A percentile compares a stretch with the other conserved stretches of the same genome.
Evolutionary conservation across 441 rosid genomes (phyloP).

Genomic region (Biscutella laevigata): DNA sequence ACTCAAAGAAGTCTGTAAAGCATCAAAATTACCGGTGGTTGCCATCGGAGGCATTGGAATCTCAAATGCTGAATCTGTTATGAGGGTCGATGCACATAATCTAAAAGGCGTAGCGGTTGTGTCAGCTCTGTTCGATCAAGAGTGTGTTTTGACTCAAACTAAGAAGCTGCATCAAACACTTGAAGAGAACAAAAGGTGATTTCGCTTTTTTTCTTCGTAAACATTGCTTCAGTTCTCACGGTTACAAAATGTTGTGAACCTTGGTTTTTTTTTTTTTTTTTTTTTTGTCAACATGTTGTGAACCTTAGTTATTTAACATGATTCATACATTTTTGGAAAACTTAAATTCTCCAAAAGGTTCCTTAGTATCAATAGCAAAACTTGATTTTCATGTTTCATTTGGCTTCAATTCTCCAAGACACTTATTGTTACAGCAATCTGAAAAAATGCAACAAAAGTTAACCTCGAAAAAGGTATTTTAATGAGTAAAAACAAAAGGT

Average conservation of each 20-base stretch:
- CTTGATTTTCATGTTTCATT: not conserved
- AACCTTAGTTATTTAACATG: too few relatives aligned
- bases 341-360: not conserved
- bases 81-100: slow-evolving; percentile 40
- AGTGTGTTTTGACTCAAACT: slow-evolving; percentile 43
- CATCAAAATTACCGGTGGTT: slow-evolving; percentile 77
- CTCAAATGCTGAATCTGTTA: slow-evolving; percentile 51
- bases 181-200: slow-evolving; percentile 19
- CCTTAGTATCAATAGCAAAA: not conserved
- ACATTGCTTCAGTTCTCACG: not conserved
- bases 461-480: not conserved
- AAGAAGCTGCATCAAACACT: slow-evolving; percentile 45
- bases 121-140: slow-evolving; percentile 68
- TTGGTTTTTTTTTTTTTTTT: too few relatives aligned
- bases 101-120: slow-evolving; percentile 81
- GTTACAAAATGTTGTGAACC: not conserved
- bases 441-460: slow-evolving; percentile 21
- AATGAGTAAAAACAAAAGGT: slow-evolving; percentile 13
- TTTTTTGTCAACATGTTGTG: too few relatives aligned
- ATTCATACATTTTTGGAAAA: not conserved
- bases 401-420: not conserved
- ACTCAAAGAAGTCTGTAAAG: slow-evolving; percentile 51
- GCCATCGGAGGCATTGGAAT: slow-evolving; percentile 83
- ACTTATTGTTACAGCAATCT: slow-evolving; percentile 10
- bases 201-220: too few relatives aligned